Evolutionary conservation across 1,284 basidiomycete genomes (phyloP).

Genomic region (Rhodotorula mucilaginosa): DNA sequence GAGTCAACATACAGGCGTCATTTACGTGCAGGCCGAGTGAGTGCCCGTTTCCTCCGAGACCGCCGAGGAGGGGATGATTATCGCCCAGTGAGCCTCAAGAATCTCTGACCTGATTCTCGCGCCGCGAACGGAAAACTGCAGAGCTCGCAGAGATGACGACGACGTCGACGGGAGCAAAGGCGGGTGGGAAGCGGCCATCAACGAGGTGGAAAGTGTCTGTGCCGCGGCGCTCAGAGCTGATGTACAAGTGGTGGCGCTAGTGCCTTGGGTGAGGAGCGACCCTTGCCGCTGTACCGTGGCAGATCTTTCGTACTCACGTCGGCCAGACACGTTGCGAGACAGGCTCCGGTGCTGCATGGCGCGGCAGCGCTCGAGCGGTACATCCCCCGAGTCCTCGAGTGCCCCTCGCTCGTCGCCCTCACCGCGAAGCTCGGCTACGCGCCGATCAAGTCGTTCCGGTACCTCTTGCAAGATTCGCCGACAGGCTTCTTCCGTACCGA

Average conservation of each 20-base stretch:
- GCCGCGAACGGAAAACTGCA: background rate
- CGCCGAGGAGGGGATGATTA: background rate
- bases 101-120: background rate
- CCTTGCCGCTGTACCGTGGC: background rate
- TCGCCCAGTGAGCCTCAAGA: background rate
- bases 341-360: slow-evolving; percentile 35
- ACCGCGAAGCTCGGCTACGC: slow-evolving; percentile 12
- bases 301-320: background rate
- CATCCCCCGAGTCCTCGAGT: slow-evolving; percentile 18
- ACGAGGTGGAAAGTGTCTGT: slow-evolving; percentile 34
- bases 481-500: slow-evolving; percentile 21
- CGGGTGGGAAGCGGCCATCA: slow-evolving; percentile 30
- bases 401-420: slow-evolving; percentile 22
- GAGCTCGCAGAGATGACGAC: slow-evolving; percentile 19
- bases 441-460: slow-evolving; percentile 29
- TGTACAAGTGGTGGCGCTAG: slow-evolving; percentile 24
- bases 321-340: too few species aligned
- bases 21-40: slow-evolving; percentile 35
- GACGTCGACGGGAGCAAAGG: slow-evolving; percentile 27
- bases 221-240: slow-evolving; percentile 4
- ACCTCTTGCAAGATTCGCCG: slow-evolving; percentile 36
- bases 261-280: slow-evolving; percentile 28
- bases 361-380: slow-evolving; percentile 14
- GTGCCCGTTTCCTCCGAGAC: background rate
- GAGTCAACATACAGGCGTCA: slow-evolving; percentile 10